Evolutionary conservation across 2,329 filamentous ascomycete genomes (phyloP).

Genomic region (Fusarium sp.): DNA sequence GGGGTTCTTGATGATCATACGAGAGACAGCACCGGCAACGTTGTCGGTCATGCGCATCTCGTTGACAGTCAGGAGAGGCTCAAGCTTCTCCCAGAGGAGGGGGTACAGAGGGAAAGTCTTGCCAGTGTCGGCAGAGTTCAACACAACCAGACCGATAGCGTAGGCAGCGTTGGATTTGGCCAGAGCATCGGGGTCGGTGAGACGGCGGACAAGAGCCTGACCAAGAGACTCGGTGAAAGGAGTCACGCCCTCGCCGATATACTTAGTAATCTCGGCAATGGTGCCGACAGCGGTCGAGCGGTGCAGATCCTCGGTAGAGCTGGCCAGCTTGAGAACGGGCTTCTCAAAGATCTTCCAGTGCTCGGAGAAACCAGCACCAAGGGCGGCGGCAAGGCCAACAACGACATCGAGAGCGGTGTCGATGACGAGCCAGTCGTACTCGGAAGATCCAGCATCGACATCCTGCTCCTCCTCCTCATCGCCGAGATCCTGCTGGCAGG

Average conservation of each 20-base stretch:
- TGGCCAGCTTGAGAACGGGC: constrained; percentile 87
- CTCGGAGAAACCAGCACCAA: constrained; percentile 84
- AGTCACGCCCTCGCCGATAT: constrained; percentile 85
- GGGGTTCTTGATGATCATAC: constrained; percentile 93
- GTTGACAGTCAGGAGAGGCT: constrained; percentile 82
- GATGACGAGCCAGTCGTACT: constrained; percentile 97
- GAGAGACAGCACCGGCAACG: constrained; percentile 87
- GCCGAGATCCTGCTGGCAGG: constrained; percentile 91
- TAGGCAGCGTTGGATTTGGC: constrained; percentile 97
- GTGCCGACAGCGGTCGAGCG: constrained; percentile 91
- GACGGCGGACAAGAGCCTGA: constrained; percentile 84
- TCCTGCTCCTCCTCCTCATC: constrained; percentile 82
- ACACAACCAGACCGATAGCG: constrained; percentile 85
- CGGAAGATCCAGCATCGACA: constrained; percentile 82
- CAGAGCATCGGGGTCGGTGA: constrained; percentile 90
- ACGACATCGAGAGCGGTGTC: constrained; percentile 95
- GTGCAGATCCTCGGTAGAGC: constrained; percentile 87
- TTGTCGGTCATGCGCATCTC: constrained; percentile 92
- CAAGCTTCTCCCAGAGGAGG: constrained; percentile 85
- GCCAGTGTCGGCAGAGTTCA: constrained; percentile 78
- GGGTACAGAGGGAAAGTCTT: constrained; percentile 81
- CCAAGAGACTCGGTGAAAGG: constrained; percentile 83
- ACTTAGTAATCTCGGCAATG: constrained; percentile 88
- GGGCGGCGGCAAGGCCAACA: constrained; percentile 83
- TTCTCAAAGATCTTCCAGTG: constrained; percentile 98